phyloP scores from a whole-genome alignment of 768 basidiomycete genomes.

The Auriscalpium orientale region DNA sequence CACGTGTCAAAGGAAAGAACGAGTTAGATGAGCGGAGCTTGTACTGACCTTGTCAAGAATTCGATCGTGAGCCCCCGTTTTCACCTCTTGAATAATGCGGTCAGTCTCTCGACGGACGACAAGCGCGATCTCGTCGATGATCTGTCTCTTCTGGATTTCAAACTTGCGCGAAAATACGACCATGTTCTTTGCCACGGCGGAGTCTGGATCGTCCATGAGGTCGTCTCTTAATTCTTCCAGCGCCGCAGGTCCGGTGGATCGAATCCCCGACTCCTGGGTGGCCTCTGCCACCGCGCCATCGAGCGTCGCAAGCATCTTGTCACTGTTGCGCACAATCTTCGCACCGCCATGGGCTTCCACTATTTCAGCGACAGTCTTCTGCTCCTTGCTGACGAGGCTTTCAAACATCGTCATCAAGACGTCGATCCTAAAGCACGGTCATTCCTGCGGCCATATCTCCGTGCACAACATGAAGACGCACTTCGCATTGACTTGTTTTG shows the following conservation, averaged over 20 bases:
- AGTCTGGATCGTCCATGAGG: constrained; percentile 15
- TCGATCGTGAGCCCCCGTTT: constrained; percentile 18
- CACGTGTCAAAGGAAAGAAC: neutral
- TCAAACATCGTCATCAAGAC: constrained; percentile 10
- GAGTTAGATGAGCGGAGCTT: neutral
- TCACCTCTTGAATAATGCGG: constrained; percentile 12
- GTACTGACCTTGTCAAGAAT: constrained; percentile 10
- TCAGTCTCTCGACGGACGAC: constrained; percentile 14
- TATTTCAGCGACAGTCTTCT: neutral
- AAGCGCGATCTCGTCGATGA: constrained; percentile 8
- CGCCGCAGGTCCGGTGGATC: neutral
- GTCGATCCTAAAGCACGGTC: constrained; percentile 7
- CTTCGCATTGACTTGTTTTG: constrained; percentile 14
- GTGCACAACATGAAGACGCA: neutral
- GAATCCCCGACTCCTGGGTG: neutral
- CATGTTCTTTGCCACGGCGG: constrained; percentile 15
- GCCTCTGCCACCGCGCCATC: neutral
- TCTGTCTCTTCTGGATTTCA: constrained; percentile 10
- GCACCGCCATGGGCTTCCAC: constrained; percentile 19
- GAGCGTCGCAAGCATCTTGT: constrained; percentile 14
- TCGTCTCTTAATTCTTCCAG: constrained; percentile 11
- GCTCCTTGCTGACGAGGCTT: constrained; percentile 10
- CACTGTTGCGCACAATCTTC: constrained; percentile 11
- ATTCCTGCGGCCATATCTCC: neutral
- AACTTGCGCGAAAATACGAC: constrained; percentile 17